Conservation (phyloP, 352 stramenopile genomes). For the Blastocystis sp. region DNA sequence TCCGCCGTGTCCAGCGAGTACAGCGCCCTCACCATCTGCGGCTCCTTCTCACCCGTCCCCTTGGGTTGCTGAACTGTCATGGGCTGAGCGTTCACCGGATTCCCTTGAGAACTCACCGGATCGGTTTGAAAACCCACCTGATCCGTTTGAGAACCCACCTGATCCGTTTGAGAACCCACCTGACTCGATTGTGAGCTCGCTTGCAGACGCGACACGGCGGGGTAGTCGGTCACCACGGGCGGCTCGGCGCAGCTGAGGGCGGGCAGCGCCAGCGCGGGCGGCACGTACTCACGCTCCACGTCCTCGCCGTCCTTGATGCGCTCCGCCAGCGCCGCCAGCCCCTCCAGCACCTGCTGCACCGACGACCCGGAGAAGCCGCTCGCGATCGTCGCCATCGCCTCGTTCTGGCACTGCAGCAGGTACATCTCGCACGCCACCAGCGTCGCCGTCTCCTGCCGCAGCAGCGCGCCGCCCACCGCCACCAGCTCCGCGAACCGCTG, state of each 20-base stretch:
- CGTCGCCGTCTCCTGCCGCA: constrained; percentile 22
- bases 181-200: no score
- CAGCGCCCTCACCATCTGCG: constrained; percentile 3
- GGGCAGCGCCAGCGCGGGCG: constrained; percentile 25
- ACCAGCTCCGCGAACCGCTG: constrained; percentile 41
- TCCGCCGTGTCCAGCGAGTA: constrained; percentile 46
- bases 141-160: background rate
- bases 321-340: background rate
- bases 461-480: background rate
- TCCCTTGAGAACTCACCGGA: background rate
- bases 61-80: no score
- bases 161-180: background rate
- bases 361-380: background rate
- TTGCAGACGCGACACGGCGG: background rate
- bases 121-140: background rate
- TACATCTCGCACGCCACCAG: constrained; percentile 58
- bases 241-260: background rate
- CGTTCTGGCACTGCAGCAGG: constrained; percentile 35
- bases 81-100: no score
- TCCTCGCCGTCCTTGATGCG: constrained; percentile 42
- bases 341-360: background rate
- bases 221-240: constrained; percentile 11
- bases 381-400: constrained; percentile 54
- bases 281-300: constrained; percentile 21
- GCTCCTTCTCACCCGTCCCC: background rate